Conservation (phyloP, 2,329 filamentous ascomycete genomes). For the Ceratocystis diversiconidia region DNA sequence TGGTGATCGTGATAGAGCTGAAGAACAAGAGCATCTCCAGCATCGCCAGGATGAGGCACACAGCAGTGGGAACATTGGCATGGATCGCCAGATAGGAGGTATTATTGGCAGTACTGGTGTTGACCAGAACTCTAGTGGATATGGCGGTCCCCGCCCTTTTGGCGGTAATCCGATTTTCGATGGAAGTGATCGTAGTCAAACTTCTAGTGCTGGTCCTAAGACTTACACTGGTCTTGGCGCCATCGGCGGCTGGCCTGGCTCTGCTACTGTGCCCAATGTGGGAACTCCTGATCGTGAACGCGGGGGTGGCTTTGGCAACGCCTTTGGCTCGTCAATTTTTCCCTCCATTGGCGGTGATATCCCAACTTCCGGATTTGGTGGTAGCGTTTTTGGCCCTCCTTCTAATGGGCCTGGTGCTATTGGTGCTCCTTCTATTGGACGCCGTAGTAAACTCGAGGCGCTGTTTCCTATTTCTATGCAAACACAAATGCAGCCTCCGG, state of each 20-base stretch:
- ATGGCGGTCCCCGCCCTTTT: slow-evolving; percentile 42
- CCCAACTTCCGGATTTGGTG: slow-evolving; percentile 53
- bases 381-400: slow-evolving; percentile 57
- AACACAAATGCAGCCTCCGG: slow-evolving; percentile 67
- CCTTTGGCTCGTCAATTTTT: slow-evolving; percentile 70
- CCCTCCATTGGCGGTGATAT: slow-evolving; percentile 58
- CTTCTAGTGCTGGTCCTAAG: slow-evolving; percentile 71
- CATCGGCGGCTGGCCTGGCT: slow-evolving; percentile 47
- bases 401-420: slow-evolving; percentile 34
- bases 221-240: slow-evolving; percentile 51
- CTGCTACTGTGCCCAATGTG: slow-evolving; percentile 41
- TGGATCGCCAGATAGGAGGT: slow-evolving; percentile 13
- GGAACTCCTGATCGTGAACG: slow-evolving; percentile 55
- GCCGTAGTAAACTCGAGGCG: slow-evolving; percentile 70
- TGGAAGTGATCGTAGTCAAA: slow-evolving; percentile 81
- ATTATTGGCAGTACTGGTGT: slow-evolving; percentile 16
- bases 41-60: slow-evolving; percentile 36
- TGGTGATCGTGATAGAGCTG: slow-evolving; percentile 39
- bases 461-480: slow-evolving; percentile 84
- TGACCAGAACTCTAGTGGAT: slow-evolving; percentile 32
- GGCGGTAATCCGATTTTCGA: slow-evolving; percentile 38
- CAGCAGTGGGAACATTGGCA: slow-evolving; percentile 24
- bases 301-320: slow-evolving; percentile 35
- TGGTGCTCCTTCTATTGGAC: slow-evolving; percentile 52
- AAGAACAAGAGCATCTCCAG: slow-evolving; percentile 46